These are phyloP conservation scores for Syzygium jambos DNA, from an alignment of 345 rosid genomes.

Conservation along the genomic window DNA sequence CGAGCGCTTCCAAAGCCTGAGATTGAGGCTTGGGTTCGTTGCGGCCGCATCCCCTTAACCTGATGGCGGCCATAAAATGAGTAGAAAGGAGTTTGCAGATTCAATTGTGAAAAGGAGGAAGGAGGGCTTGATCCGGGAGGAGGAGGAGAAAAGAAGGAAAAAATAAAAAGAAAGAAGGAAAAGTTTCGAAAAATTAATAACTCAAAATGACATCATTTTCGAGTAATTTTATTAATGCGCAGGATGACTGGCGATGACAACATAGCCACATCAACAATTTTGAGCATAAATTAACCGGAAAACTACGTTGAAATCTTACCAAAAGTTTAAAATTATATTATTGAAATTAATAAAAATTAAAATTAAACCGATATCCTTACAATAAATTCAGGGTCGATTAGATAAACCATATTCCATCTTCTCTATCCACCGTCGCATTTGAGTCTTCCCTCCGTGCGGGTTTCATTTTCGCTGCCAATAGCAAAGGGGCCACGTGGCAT, in stretches of 20 bases:
- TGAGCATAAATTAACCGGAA: rapidly evolving
- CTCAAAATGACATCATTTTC: not conserved
- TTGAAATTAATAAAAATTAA: not conserved
- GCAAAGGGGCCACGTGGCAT: not conserved
- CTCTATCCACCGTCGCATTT: not conserved
- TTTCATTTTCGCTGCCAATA: not conserved
- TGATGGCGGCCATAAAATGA: too few species aligned
- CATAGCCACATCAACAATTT: not conserved
- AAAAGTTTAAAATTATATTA: not conserved
- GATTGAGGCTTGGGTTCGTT: too few species aligned
- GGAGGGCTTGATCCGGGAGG: too few species aligned
- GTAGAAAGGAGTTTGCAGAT: too few species aligned
- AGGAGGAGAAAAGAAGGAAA: too few species aligned
- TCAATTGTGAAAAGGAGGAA: too few species aligned
- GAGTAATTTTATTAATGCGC: too few species aligned
- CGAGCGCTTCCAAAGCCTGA: not conserved
- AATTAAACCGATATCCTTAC: not conserved
- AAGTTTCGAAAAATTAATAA: too few species aligned
- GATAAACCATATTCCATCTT: not conserved
- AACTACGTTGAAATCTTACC: too few species aligned
- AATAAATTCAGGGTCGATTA: not conserved
- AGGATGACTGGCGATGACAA: rapidly evolving
- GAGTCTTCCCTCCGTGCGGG: not conserved
- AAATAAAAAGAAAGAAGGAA: too few species aligned
- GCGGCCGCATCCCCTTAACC: not conserved